A percentile compares a stretch with the other conserved stretches of the same genome.
Evolutionary conservation across 495 filamentous ascomycete species (phyloP).

Genomic region (Cercophora scortea): DNA sequence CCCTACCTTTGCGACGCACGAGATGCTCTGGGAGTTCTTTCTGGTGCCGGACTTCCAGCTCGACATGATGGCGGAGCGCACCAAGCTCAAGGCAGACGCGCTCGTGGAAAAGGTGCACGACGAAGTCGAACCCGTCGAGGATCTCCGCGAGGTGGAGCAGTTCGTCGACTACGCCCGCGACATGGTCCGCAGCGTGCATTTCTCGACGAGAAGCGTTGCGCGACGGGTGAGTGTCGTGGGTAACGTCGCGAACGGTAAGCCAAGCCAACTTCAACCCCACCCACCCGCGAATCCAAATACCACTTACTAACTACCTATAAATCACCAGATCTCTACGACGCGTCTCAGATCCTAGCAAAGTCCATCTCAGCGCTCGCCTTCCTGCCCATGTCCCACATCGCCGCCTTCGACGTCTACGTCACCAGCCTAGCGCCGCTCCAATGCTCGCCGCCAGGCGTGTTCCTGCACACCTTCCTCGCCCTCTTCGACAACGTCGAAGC

Average conservation of each 20-base stretch:
- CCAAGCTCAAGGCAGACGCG: slow-evolving; percentile 73
- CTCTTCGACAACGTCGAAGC: slow-evolving; percentile 73
- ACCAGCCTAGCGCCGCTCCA: slow-evolving; percentile 57
- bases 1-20: slow-evolving; percentile 91
- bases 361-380: slow-evolving; percentile 53
- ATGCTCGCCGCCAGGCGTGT: slow-evolving; percentile 63
- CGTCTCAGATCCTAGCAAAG: slow-evolving; percentile 50
- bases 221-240: slow-evolving; percentile 56
- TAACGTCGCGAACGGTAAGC: slow-evolving; percentile 47
- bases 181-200: slow-evolving; percentile 74
- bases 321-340: slow-evolving; percentile 57
- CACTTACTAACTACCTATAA: slow-evolving; percentile 9
- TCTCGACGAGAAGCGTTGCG: slow-evolving; percentile 70
- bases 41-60: slow-evolving; percentile 90
- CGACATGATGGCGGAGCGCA: slow-evolving; percentile 82
- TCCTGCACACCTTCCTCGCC: slow-evolving; percentile 67
- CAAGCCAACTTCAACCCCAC: slow-evolving; percentile 7
- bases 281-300: no score
- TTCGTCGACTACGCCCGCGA: slow-evolving; percentile 86
- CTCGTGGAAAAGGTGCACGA: slow-evolving; percentile 78
- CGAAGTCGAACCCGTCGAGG: slow-evolving; percentile 76
- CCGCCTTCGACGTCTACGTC: slow-evolving; percentile 67
- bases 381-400: slow-evolving; percentile 58
- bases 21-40: slow-evolving; percentile 99
- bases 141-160: slow-evolving; percentile 85